A percentile compares a stretch with the other conserved stretches of the same genome.
Evolutionary conservation across 495 filamentous ascomycete genomes (phyloP).

Genomic region (Cercophora scortea): DNA sequence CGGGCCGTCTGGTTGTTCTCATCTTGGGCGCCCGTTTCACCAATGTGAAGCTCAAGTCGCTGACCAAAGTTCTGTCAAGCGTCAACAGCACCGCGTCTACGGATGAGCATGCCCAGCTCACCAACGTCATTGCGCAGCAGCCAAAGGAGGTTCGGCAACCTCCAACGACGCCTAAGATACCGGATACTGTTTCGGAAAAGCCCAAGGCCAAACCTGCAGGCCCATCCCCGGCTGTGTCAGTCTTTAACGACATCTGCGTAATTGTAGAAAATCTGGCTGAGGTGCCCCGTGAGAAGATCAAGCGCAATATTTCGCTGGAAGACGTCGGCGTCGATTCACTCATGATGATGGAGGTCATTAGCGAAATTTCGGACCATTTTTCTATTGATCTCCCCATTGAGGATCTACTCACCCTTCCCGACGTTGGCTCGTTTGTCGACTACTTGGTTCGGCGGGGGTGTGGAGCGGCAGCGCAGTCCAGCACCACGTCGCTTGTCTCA

Average conservation of each 20-base stretch:
- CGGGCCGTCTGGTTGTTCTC: conserved; percentile 30
- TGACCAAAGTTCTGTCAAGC: background rate
- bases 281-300: background rate
- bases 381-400: too few relatives aligned
- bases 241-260: conserved; percentile 30
- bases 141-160: background rate
- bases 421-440: too few relatives aligned
- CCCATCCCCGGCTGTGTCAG: background rate
- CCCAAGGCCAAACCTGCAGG: background rate
- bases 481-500: too few relatives aligned
- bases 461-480: too few relatives aligned
- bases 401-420: too few relatives aligned
- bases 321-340: conserved; percentile 1
- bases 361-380: background rate
- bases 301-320: background rate
- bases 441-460: too few relatives aligned
- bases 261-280: conserved; percentile 20
- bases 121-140: background rate
- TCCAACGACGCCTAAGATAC: background rate
- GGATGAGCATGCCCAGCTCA: background rate
- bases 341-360: background rate
- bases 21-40: conserved; percentile 30
- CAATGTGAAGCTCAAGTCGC: background rate
- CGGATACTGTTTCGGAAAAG: background rate
- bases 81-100: background rate